Evolutionary conservation across 2,329 filamentous ascomycete species (phyloP).

Genomic region (Sporothrix variecibatus): DNA sequence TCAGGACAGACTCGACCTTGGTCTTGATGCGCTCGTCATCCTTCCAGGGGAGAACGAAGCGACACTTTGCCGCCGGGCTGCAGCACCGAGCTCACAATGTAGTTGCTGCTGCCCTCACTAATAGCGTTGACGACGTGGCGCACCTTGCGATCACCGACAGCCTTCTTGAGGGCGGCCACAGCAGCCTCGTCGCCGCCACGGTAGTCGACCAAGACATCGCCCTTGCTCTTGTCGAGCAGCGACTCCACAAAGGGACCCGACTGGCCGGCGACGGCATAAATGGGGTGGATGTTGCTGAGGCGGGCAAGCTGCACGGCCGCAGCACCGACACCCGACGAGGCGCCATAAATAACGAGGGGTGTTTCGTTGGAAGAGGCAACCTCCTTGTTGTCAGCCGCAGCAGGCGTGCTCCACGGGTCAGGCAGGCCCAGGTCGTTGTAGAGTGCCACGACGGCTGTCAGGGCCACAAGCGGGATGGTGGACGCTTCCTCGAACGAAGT

Average conservation of each 20-base stretch:
- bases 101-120: conserved; percentile 46
- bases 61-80: conserved; percentile 37
- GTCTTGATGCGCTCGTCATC: conserved; percentile 30
- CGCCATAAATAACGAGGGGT: conserved; percentile 47
- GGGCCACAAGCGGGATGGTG: conserved; percentile 46
- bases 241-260: conserved; percentile 47
- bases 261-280: conserved; percentile 55
- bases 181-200: conserved; percentile 51
- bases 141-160: conserved; percentile 38
- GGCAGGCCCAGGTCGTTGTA: conserved; percentile 43
- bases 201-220: conserved; percentile 59
- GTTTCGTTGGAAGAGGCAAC: background rate
- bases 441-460: conserved; percentile 47
- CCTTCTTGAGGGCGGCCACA: conserved; percentile 41
- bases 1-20: conserved; percentile 32
- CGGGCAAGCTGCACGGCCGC: conserved; percentile 54
- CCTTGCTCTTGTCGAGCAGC: conserved; percentile 49
- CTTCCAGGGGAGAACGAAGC: conserved; percentile 34
- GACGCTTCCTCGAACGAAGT: conserved; percentile 45
- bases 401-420: conserved; percentile 44
- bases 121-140: conserved; percentile 47
- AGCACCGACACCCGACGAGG: conserved; percentile 51
- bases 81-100: conserved; percentile 43
- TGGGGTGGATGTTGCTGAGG: conserved; percentile 53
- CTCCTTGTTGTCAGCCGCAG: background rate